These are phyloP conservation scores for Podospora comata DNA, from an alignment of 495 filamentous ascomycete genomes.

Conservation along the genomic window DNA sequence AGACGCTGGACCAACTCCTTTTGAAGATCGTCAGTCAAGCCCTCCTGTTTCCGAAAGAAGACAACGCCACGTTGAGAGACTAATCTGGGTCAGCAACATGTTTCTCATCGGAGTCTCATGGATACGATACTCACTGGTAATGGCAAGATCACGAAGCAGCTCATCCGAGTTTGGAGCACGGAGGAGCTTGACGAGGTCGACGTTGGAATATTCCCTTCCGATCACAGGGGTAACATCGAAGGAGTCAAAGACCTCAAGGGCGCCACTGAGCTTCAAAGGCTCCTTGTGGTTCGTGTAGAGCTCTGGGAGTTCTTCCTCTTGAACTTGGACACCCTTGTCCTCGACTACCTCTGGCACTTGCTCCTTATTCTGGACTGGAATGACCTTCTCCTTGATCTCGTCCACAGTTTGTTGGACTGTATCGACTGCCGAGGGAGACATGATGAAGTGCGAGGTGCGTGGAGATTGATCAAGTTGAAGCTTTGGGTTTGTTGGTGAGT, in stretches of 20 bases:
- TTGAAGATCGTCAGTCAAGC: slow-evolving; percentile 59
- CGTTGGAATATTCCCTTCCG: slow-evolving; percentile 60
- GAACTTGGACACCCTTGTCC: not conserved
- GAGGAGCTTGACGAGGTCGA: slow-evolving; percentile 61
- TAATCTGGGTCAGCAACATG: slow-evolving; percentile 28
- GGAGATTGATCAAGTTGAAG: not conserved
- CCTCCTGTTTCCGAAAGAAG: slow-evolving; percentile 75
- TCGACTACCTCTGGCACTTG: slow-evolving; percentile 2
- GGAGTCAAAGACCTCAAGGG: slow-evolving; percentile 54
- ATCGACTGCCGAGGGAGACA: slow-evolving; percentile 36
- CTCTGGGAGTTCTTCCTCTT: slow-evolving; percentile 18
- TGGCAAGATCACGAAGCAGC: slow-evolving; percentile 61
- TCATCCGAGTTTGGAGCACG: slow-evolving; percentile 62
- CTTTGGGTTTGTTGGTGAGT: not conserved
- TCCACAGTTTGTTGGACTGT: slow-evolving; percentile 23
- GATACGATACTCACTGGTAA: slow-evolving; percentile 33
- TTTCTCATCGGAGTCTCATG: not conserved
- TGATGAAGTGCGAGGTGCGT: slow-evolving; percentile 10
- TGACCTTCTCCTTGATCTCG: slow-evolving; percentile 30
- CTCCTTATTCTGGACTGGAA: slow-evolving; percentile 22
- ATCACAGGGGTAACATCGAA: slow-evolving; percentile 68
- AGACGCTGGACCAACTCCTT: slow-evolving; percentile 67
- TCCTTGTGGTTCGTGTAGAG: slow-evolving; percentile 26
- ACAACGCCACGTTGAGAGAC: slow-evolving; percentile 80
- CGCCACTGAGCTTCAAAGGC: slow-evolving; percentile 52